phyloP scores from a whole-genome alignment of 2,329 filamentous ascomycete genomes.

The Botrytis byssoidea region DNA sequence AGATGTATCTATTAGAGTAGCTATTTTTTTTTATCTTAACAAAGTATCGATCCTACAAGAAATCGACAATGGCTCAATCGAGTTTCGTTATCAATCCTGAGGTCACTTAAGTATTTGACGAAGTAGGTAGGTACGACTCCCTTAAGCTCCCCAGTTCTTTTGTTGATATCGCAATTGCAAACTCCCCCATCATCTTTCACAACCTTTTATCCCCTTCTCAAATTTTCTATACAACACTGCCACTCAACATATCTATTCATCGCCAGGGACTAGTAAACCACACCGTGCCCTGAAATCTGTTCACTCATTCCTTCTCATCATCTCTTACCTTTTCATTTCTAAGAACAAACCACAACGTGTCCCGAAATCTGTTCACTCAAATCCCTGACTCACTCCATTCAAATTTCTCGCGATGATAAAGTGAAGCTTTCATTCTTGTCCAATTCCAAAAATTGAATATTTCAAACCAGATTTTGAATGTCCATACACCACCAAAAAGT shows the following conservation, averaged over 20 bases:
- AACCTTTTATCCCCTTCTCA: not conserved
- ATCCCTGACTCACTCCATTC: not conserved
- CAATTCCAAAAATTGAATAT: not conserved
- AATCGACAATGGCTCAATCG: not conserved
- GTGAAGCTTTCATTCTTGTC: not conserved
- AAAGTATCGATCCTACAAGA: not conserved
- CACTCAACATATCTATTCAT: not conserved
- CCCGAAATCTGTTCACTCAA: conserved; percentile 5
- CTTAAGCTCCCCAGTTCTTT: not conserved
- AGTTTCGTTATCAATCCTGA: not conserved
- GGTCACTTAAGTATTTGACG: not conserved
- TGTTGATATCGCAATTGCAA: not conserved
- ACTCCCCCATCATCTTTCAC: not conserved
- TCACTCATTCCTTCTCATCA: not conserved
- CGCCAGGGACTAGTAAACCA: not conserved
- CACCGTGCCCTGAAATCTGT: conserved; percentile 15
- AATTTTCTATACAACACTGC: not conserved
- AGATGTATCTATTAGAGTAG: not conserved
- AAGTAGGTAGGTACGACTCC: not conserved
- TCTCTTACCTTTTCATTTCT: not conserved
- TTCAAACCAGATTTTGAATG: not conserved
- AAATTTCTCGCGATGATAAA: not conserved
- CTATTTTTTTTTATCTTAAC: not conserved
- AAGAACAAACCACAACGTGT: conserved; percentile 12
- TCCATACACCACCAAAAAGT: not conserved